Percentiles rank a stretch among this genome's conserved stretches.
phyloP scores from a whole-genome alignment of 768 basidiomycete genomes.

The Pseudohyphozyma bogoriensis region DNA sequence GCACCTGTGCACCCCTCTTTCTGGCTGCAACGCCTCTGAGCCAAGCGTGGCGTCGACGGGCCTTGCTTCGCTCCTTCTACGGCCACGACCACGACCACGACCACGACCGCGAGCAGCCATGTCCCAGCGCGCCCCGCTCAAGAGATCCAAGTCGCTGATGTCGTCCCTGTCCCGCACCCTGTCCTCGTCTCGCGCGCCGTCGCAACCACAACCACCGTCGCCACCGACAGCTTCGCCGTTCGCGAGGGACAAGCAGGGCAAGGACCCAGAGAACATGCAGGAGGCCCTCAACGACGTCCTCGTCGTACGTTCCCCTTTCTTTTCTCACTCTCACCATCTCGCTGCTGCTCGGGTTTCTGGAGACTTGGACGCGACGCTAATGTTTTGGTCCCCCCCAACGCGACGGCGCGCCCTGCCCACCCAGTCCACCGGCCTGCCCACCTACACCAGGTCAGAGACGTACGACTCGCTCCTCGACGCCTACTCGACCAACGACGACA shows the following conservation, averaged over 20 bases:
- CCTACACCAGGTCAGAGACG: not conserved
- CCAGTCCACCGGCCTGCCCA: not conserved
- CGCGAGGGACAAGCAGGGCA: not conserved
- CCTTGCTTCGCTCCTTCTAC: no score
- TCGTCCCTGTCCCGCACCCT: not conserved
- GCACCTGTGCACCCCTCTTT: no score
- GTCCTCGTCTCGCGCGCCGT: not conserved
- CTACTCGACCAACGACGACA: not conserved
- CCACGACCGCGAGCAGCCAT: no score
- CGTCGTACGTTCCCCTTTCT: not conserved
- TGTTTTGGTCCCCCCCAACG: not conserved
- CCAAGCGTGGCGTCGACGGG: no score
- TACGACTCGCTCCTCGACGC: not conserved
- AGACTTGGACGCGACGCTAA: not conserved
- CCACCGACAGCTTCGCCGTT: not conserved
- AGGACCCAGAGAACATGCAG: not conserved
- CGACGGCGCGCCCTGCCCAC: not conserved
- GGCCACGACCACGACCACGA: no score
- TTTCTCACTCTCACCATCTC: not conserved
- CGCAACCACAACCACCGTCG: not conserved
- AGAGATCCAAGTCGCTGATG: not conserved
- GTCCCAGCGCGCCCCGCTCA: no score
- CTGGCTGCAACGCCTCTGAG: no score
- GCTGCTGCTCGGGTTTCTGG: no score
- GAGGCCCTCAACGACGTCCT: constrained; percentile 1